Evolutionary conservation across 768 basidiomycete species (phyloP).

Genomic region (button mushroom (Agaricus bisporus)): DNA sequence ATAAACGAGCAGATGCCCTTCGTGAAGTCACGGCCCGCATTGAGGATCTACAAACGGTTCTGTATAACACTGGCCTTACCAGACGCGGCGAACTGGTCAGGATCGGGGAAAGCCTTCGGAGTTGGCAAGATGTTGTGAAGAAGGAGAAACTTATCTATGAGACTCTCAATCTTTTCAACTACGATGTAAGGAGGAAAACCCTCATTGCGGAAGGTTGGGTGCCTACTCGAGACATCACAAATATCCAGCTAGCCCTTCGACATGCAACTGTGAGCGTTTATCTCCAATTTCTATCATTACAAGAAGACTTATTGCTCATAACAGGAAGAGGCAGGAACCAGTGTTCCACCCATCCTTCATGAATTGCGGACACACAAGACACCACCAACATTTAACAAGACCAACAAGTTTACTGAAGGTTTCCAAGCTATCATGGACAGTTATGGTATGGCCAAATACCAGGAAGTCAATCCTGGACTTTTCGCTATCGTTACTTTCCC

Average conservation of each 20-base stretch:
- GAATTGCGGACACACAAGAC: slow-evolving; percentile 86
- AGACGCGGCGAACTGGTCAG: slow-evolving; percentile 78
- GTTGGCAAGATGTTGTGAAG: slow-evolving; percentile 90
- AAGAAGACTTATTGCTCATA: slow-evolving; percentile 17
- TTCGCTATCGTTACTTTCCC: slow-evolving; percentile 94
- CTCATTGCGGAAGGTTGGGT: slow-evolving; percentile 98
- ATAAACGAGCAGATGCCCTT: slow-evolving; percentile 86
- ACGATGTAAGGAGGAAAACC: slow-evolving; percentile 90
- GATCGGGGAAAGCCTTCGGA: slow-evolving; percentile 77
- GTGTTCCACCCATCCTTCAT: slow-evolving; percentile 85
- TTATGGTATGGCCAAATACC: slow-evolving; percentile 91
- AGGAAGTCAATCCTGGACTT: slow-evolving; percentile 95
- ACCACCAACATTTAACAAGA: slow-evolving; percentile 92
- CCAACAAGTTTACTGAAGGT: slow-evolving; percentile 93
- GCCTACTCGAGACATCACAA: slow-evolving; percentile 84
- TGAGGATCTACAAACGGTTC: slow-evolving; percentile 84
- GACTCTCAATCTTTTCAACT: slow-evolving; percentile 92
- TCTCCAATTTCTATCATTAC: neutral
- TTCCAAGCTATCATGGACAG: slow-evolving; percentile 99
- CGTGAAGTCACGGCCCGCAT: slow-evolving; percentile 83
- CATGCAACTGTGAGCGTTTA: slow-evolving; percentile 67
- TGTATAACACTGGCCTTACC: slow-evolving; percentile 84
- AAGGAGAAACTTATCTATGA: slow-evolving; percentile 97
- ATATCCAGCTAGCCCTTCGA: slow-evolving; percentile 81
- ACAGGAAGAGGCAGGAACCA: slow-evolving; percentile 87